Percentiles rank a stretch among this genome's conserved stretches.
These are phyloP conservation scores for Alloteropsis angusta DNA, from an alignment of 202 grass and related monocot species.

Conservation along the genomic window DNA sequence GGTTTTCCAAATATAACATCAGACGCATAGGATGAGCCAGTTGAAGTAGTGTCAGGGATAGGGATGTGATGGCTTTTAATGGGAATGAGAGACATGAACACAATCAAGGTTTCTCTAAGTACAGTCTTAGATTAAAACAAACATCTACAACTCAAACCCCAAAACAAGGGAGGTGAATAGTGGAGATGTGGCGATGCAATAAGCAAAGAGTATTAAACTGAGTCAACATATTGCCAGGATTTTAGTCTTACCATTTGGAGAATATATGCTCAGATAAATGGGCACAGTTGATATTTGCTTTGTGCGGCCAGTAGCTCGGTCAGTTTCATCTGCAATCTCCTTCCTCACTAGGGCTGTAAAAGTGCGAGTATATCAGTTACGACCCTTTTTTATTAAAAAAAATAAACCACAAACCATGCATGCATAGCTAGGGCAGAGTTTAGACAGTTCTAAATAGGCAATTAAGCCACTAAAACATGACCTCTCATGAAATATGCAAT, in stretches of 20 bases:
- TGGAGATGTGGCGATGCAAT: neutral
- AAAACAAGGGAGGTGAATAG: neutral
- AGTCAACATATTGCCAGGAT: neutral
- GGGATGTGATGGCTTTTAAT: neutral
- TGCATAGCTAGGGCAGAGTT: neutral
- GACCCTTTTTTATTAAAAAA: too few relatives aligned
- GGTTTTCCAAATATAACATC: neutral
- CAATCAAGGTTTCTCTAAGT: neutral
- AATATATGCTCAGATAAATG: constrained; percentile 70
- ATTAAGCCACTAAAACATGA: neutral
- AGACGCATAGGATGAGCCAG: neutral
- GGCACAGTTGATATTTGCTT: constrained; percentile 58
- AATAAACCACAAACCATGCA: neutral
- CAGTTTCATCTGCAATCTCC: constrained; percentile 73
- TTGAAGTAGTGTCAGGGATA: neutral
- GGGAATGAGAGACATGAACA: neutral
- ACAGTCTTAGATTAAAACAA: neutral
- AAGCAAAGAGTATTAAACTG: neutral
- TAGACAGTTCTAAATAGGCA: neutral
- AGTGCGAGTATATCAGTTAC: neutral
- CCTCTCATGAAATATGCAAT: neutral
- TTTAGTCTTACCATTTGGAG: constrained; percentile 42
- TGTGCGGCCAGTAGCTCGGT: constrained; percentile 48
- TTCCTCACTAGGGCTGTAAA: constrained; percentile 57
- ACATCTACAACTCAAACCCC: too few relatives aligned